Conservation (phyloP, 2,329 filamentous ascomycete genomes). For the Aspergillus sp. region DNA sequence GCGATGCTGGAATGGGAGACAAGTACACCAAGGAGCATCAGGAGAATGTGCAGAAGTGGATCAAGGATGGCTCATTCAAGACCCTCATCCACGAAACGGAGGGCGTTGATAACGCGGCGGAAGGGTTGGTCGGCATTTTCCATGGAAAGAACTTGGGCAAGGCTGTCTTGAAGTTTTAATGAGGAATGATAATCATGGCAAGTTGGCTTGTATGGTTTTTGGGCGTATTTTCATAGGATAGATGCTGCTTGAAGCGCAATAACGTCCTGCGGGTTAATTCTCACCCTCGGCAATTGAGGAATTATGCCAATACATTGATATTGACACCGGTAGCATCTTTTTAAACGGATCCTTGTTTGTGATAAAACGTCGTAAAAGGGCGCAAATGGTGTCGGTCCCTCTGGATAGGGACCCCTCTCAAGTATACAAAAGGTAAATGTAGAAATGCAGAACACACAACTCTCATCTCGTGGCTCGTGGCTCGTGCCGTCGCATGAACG, state of each 20-base stretch:
- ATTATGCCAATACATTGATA: not conserved
- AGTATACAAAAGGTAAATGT: not conserved
- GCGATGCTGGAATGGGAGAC: conserved; percentile 63
- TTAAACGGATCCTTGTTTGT: not conserved
- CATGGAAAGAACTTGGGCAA: conserved; percentile 83
- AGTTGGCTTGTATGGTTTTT: not conserved
- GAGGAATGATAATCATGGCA: not conserved
- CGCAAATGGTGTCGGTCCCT: not conserved
- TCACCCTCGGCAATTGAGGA: not conserved
- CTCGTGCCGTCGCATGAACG: not conserved
- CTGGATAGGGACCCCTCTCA: not conserved
- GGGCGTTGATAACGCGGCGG: conserved; percentile 73
- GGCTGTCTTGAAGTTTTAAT: conserved; percentile 70
- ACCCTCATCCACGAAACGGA: conserved; percentile 66
- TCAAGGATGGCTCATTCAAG: conserved; percentile 73
- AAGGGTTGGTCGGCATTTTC: conserved; percentile 74
- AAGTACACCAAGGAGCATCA: conserved; percentile 70
- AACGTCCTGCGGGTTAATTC: not conserved
- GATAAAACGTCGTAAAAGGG: not conserved
- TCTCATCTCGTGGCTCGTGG: not conserved
- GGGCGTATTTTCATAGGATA: not conserved
- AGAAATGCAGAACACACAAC: not conserved
- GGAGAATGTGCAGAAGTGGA: conserved; percentile 72
- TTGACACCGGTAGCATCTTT: not conserved
- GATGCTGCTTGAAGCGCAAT: conserved; percentile 6